Base-by-base conservation (phyloP, 108 stramenopile species). In the Pseudonitzschia multiseries region DNA sequence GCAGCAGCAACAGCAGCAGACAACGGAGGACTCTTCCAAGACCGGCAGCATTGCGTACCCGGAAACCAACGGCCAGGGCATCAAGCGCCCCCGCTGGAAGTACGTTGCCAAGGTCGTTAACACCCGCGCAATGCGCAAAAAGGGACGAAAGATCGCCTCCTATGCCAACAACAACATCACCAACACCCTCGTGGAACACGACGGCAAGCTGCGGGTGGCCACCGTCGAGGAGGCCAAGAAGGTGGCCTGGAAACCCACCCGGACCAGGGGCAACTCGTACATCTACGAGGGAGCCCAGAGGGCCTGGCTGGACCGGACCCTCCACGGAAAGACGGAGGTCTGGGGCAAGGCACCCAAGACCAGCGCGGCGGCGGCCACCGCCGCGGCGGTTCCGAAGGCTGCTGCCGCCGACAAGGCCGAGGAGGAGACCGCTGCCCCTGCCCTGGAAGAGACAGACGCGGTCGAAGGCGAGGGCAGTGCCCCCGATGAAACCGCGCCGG, bases 41-140 rank as follows among this genome's bases (percentile, higher is more conserved):
- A n/a, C n/a, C n/a, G 36, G 14, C 51, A 17, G 29, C 28, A 0
- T 50, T 28, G 77, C 81, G 51, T 79, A 76, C 50, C 81, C 86
- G 65, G 76, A 84, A 70, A 86, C 75, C 59, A 87, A 86, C 43
- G 65, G 60, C 28, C 68, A 72, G 40, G 81, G 81, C 24, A 74
- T 80, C 44, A 66, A 68, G 28, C 74, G 93, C 28, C 79, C 78
- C 41, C 89, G 90, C 42, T 92, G 85, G 84, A 92, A 94, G 79
- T 94, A 69, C 69, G 90, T 89, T 22, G 93, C 93, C 9, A 79
- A 92, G 77, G 79, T 86, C 24, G 88, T 94, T 71, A 85, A 94
- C 72, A 90, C 89, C 2, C 82, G 88, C 12, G 74, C 79, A 13
- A 59, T 86, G 68, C 75, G 82, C 29, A 83, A 81, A 40, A 76